A percentile compares a stretch with the other conserved stretches of the same genome.
Evolutionary conservation across 495 filamentous ascomycete genomes (phyloP).

Genomic region (Aspergillus diversus): DNA sequence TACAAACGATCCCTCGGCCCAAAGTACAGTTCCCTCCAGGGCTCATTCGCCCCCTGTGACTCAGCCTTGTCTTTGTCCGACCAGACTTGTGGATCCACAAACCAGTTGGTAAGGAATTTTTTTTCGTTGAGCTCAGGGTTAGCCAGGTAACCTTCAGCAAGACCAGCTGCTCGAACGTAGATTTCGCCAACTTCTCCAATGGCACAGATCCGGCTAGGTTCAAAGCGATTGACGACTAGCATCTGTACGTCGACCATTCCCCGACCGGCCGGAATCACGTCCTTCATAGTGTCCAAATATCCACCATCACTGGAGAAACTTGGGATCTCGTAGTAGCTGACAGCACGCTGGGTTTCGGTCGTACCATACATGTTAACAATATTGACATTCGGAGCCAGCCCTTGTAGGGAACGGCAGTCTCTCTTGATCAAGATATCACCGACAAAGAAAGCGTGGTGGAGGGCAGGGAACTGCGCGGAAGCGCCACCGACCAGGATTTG

Average conservation of each 20-base stretch:
- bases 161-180: slow-evolving; percentile 82
- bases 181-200: slow-evolving; percentile 88
- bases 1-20: slow-evolving; percentile 90
- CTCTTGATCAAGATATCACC: slow-evolving; percentile 88
- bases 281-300: slow-evolving; percentile 70
- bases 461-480: slow-evolving; percentile 70
- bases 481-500: slow-evolving; percentile 92
- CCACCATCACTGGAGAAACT: slow-evolving; percentile 66
- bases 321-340: slow-evolving; percentile 85
- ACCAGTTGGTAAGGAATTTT: slow-evolving; percentile 92
- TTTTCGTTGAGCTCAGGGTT: slow-evolving; percentile 67
- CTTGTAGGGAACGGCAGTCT: slow-evolving; percentile 79
- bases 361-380: slow-evolving; percentile 95
- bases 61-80: slow-evolving; percentile 59
- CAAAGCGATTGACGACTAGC: slow-evolving; percentile 82
- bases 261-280: slow-evolving; percentile 83
- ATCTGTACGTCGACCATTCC: slow-evolving; percentile 96
- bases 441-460: slow-evolving; percentile 89
- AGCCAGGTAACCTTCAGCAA: slow-evolving; percentile 86
- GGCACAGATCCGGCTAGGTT: slow-evolving; percentile 70
- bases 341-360: slow-evolving; percentile 85
- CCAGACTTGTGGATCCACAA: slow-evolving; percentile 77
- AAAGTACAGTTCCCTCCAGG: slow-evolving; percentile 79
- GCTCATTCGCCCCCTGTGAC: slow-evolving; percentile 40
- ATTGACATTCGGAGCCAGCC: slow-evolving; percentile 74